Percentiles rank a stretch among this genome's conserved stretches.
Conservation (phyloP, 345 rosid species). For the Gossypium bickii region DNA sequence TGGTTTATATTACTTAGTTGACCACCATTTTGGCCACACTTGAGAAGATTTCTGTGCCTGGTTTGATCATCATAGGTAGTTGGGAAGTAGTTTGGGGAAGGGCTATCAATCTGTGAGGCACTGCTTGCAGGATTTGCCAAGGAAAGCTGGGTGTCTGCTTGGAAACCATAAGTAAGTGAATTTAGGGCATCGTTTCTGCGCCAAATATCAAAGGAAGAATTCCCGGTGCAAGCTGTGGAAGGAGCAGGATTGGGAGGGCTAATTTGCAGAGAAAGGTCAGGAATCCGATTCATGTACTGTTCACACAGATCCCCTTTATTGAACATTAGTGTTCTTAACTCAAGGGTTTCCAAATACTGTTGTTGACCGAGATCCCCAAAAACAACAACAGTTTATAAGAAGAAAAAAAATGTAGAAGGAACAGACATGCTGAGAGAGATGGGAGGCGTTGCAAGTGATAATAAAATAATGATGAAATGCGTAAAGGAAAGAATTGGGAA, state of each 20-base stretch:
- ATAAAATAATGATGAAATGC: neutral
- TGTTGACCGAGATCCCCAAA: neutral
- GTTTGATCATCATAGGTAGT: neutral
- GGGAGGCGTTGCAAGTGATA: slow-evolving; percentile 26
- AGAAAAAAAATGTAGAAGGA: neutral
- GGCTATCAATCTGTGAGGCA: slow-evolving; percentile 24
- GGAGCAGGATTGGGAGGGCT: slow-evolving; percentile 43
- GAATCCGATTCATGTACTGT: slow-evolving; percentile 32
- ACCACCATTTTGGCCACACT: neutral
- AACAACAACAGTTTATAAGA: neutral
- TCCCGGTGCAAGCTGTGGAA: slow-evolving; percentile 29
- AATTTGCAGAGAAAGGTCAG: slow-evolving; percentile 56
- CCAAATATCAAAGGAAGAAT: slow-evolving; percentile 33
- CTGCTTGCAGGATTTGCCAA: slow-evolving; percentile 21
- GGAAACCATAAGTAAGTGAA: slow-evolving; percentile 24
- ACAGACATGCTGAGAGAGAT: slow-evolving; percentile 15
- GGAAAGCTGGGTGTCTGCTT: slow-evolving; percentile 37
- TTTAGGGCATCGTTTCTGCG: slow-evolving; percentile 17
- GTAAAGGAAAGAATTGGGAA: neutral
- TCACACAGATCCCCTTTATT: slow-evolving; percentile 18
- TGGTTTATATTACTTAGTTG: slow-evolving; percentile 18
- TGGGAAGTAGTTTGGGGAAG: slow-evolving; percentile 14
- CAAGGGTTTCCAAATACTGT: neutral
- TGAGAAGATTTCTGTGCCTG: slow-evolving; percentile 7
- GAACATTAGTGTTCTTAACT: slow-evolving; percentile 17